Conservation (phyloP, 108 stramenopile species). For the Fistulifera pelliculosa region DNA sequence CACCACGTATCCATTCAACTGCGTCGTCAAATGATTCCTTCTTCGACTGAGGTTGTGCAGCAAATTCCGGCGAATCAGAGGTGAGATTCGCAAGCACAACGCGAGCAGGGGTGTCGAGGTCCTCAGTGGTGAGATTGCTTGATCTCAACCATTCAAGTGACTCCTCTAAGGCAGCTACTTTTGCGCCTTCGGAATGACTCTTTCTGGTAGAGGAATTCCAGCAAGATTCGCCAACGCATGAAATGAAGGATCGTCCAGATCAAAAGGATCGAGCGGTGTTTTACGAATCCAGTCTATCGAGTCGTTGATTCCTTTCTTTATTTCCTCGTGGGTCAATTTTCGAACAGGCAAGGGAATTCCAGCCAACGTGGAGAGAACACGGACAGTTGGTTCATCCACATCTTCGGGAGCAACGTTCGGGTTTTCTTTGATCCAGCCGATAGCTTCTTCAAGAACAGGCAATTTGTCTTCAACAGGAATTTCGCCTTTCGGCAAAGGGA, state of each 20-base stretch:
- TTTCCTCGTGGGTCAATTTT: slow-evolving; percentile 14
- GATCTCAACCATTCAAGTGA: slow-evolving; percentile 5
- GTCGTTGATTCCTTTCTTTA: slow-evolving; percentile 12
- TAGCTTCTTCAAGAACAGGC: slow-evolving; percentile 6
- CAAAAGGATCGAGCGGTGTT: slow-evolving; percentile 5
- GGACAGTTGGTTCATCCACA: slow-evolving; percentile 1
- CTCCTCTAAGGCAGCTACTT: slow-evolving; percentile 2
- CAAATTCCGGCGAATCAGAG: background rate
- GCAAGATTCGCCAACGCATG: background rate
- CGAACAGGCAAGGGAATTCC: slow-evolving; percentile 11
- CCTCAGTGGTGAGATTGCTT: background rate
- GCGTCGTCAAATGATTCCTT: slow-evolving; percentile 13
- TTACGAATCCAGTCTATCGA: slow-evolving; percentile 18
- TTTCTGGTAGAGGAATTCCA: background rate
- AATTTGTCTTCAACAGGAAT: background rate
- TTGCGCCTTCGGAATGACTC: background rate
- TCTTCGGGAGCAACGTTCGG: background rate
- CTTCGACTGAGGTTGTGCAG: slow-evolving; percentile 9
- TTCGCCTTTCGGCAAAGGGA: background rate
- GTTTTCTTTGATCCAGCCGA: slow-evolving; percentile 5
- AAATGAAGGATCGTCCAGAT: background rate
- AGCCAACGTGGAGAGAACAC: slow-evolving; percentile 2
- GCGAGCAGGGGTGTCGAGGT: background rate
- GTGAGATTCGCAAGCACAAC: slow-evolving; percentile 1
- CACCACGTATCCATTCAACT: slow-evolving; percentile 17